Conservation (phyloP, 257 asterid genomes). For the Fraxinus americana region DNA sequence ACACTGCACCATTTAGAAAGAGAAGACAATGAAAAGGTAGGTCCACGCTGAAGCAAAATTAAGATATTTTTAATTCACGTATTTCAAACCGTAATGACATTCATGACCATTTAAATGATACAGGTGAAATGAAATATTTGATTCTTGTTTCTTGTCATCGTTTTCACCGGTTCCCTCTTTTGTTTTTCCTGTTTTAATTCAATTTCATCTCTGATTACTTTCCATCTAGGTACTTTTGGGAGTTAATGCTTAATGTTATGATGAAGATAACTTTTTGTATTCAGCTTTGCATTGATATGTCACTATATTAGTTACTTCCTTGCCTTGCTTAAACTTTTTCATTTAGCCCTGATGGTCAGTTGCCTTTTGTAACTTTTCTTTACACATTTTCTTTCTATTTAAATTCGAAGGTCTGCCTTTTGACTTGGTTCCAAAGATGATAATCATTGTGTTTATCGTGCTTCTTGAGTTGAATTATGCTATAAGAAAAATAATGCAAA, state of each 20-base stretch:
- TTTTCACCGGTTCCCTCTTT: not conserved
- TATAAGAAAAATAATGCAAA: not conserved
- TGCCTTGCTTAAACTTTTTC: not conserved
- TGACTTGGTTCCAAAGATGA: not conserved
- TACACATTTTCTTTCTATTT: not conserved
- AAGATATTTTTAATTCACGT: not conserved
- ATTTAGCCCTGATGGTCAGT: not conserved
- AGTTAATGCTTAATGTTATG: not conserved
- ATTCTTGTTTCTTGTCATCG: not conserved
- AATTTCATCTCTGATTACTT: not conserved
- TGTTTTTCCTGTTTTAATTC: not conserved
- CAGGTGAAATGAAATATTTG: not conserved
- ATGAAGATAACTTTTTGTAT: not conserved
- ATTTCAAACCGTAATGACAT: not conserved
- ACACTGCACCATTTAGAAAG: not conserved
- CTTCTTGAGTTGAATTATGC: not conserved
- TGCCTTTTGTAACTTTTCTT: not conserved
- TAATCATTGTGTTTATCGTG: not conserved
- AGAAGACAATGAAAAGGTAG: not conserved
- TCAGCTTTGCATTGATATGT: not conserved
- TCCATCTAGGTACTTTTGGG: not conserved
- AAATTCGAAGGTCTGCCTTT: not conserved
- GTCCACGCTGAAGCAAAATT: not conserved
- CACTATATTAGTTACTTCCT: not conserved
- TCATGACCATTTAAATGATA: not conserved